phyloP scores from a whole-genome alignment of 305 asterid species.

The Fraxinus sp. region DNA sequence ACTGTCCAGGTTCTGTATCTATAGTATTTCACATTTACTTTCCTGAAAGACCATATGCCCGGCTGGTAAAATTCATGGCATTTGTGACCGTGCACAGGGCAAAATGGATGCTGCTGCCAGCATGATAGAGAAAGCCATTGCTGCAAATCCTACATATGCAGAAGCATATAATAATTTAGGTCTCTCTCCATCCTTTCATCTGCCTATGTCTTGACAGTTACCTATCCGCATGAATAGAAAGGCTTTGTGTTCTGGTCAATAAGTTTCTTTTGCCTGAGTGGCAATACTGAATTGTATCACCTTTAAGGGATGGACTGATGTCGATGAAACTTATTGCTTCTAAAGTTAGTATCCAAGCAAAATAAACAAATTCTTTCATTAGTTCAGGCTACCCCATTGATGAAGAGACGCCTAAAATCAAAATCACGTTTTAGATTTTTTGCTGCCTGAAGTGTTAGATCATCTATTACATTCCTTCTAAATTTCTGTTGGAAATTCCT shows the following conservation, averaged over 20 bases:
- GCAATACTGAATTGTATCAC: conserved; percentile 14
- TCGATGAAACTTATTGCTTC: conserved; percentile 4
- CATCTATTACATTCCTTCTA: not conserved
- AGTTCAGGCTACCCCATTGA: not conserved
- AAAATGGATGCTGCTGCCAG: conserved; percentile 99
- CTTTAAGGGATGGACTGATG: not conserved
- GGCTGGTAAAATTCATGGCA: conserved; percentile 18
- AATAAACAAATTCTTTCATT: not conserved
- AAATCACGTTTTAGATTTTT: not conserved
- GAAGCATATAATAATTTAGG: conserved; percentile 99
- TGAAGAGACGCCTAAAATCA: not conserved
- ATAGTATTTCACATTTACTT: conserved; percentile 2
- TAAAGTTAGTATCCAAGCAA: conserved; percentile 11
- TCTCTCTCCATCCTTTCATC: conserved; percentile 26
- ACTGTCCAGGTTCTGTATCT: conserved; percentile 86
- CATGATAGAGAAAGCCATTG: conserved; percentile 97
- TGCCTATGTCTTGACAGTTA: not conserved
- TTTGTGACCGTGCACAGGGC: conserved; percentile 56
- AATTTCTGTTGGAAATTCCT: not conserved
- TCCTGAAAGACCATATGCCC: not conserved
- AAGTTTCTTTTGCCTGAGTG: conserved; percentile 10
- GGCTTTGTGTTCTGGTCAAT: conserved; percentile 1
- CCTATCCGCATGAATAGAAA: conserved; percentile 1
- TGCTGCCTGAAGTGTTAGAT: conserved; percentile 1
- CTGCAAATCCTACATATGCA: conserved; percentile 96